Evolutionary conservation across 2,329 filamentous ascomycete species (phyloP).

Genomic region (Fusarium verticillioides): DNA sequence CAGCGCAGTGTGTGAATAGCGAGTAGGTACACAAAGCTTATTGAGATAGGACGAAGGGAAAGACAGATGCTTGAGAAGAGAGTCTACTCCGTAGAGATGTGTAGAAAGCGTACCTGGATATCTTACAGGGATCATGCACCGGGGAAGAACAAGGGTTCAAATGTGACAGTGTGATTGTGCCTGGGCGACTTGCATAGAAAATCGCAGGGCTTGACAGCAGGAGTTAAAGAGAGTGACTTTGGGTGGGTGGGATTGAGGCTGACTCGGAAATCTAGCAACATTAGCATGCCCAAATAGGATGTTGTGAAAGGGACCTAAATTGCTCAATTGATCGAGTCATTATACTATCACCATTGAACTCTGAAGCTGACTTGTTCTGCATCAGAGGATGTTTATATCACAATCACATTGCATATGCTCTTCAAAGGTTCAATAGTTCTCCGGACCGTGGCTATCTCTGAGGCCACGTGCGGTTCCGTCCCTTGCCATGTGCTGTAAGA

Average conservation of each 20-base stretch:
- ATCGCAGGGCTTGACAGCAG: conserved; percentile 22
- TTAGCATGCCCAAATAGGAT: conserved; percentile 3
- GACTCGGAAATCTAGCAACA: conserved; percentile 19
- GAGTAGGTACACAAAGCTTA: background rate
- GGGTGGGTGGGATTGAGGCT: conserved; percentile 29
- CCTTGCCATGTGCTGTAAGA: conserved; percentile 22
- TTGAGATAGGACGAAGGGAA: background rate
- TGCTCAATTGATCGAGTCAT: conserved; percentile 3
- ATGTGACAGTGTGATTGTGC: conserved; percentile 37
- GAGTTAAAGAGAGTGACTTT: background rate
- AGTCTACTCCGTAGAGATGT: background rate
- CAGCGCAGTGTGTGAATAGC: background rate
- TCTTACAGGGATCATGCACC: conserved; percentile 21
- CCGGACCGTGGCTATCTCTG: conserved; percentile 27
- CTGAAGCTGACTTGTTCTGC: background rate
- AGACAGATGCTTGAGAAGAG: background rate
- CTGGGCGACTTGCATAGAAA: conserved; percentile 28
- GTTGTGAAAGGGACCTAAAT: conserved; percentile 1
- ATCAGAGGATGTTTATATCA: background rate
- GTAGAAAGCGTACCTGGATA: background rate
- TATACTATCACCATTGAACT: background rate
- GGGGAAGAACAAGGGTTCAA: conserved; percentile 29
- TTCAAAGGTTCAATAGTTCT: conserved; percentile 6
- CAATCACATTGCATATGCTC: conserved; percentile 7
- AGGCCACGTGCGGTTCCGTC: conserved; percentile 37